A percentile compares a stretch with the other conserved stretches of the same genome.
phyloP scores from a whole-genome alignment of 2,329 filamentous ascomycete species.

The Pseudocercospora vitis region DNA sequence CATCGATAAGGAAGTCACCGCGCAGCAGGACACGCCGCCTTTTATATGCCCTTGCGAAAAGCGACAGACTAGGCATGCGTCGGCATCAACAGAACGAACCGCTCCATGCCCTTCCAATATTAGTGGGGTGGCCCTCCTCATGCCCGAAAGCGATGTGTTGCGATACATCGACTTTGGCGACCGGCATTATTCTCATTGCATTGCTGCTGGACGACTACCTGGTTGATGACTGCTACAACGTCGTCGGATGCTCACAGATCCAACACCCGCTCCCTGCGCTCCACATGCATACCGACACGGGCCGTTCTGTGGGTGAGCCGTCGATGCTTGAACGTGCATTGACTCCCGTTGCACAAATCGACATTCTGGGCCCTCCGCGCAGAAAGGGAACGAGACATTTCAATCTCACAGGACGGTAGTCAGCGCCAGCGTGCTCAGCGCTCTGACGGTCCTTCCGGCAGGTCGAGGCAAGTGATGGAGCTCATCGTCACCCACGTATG shows the following conservation, averaged over 20 bases:
- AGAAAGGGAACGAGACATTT: background rate
- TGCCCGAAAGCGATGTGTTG: background rate
- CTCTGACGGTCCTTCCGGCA: background rate
- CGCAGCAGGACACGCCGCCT: background rate
- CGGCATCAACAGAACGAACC: constrained; percentile 9
- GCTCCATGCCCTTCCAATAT: background rate
- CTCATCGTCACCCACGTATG: background rate
- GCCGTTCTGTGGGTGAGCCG: background rate
- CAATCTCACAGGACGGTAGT: too few species aligned
- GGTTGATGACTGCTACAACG: constrained; percentile 7
- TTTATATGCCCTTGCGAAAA: constrained; percentile 4
- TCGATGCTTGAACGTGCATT: constrained; percentile 1
- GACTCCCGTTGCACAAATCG: background rate
- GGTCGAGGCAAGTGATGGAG: background rate
- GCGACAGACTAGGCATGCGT: constrained; percentile 8
- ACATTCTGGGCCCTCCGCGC: background rate
- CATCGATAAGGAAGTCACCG: too few species aligned
- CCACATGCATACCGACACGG: constrained; percentile 4
- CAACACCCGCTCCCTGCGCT: background rate
- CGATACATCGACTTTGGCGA: constrained; percentile 4
- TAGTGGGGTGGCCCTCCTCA: background rate
- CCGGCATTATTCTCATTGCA: background rate
- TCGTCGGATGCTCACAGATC: constrained; percentile 1
- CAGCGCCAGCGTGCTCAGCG: background rate
- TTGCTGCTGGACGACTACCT: constrained; percentile 2